phyloP scores from a whole-genome alignment of 2,329 filamentous ascomycete genomes.

The Ceratocystis variospora region DNA sequence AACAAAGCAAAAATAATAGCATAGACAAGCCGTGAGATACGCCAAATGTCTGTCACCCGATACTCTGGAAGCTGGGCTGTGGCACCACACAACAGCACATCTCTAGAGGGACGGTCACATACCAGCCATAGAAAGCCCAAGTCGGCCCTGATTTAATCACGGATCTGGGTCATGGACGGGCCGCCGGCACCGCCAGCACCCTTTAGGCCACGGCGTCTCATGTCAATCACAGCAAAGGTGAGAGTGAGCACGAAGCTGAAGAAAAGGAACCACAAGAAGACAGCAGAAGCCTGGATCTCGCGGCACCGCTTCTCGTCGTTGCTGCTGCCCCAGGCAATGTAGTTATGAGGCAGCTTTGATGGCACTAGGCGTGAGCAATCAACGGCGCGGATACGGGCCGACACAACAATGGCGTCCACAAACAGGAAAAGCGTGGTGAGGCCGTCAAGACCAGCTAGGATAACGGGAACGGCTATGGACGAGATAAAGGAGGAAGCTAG shows the following conservation, averaged over 20 bases:
- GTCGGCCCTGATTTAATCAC: conserved; percentile 28
- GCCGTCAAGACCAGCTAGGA: conserved; percentile 43
- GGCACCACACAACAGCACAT: conserved; percentile 1
- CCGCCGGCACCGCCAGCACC: conserved; percentile 32
- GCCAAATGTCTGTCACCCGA: too few relatives aligned
- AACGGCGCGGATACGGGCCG: conserved; percentile 53
- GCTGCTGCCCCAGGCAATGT: conserved; percentile 48
- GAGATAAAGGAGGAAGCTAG: conserved; percentile 42
- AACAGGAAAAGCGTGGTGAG: conserved; percentile 54
- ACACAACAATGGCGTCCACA: conserved; percentile 54
- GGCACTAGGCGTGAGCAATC: conserved; percentile 46
- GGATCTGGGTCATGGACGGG: conserved; percentile 45
- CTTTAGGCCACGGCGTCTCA: conserved; percentile 34
- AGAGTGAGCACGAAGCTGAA: conserved; percentile 44
- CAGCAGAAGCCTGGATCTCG: conserved; percentile 59
- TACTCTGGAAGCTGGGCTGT: background rate
- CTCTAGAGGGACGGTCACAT: background rate
- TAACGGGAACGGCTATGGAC: conserved; percentile 36
- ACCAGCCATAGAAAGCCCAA: background rate
- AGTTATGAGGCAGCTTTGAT: conserved; percentile 30
- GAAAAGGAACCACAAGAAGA: conserved; percentile 71
- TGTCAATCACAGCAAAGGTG: conserved; percentile 41
- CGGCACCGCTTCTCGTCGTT: conserved; percentile 53
- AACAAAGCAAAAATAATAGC: background rate
- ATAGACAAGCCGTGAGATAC: too few relatives aligned